Evolutionary conservation across 1,284 basidiomycete species (phyloP).

Genomic region (Volvariella volvacea): DNA sequence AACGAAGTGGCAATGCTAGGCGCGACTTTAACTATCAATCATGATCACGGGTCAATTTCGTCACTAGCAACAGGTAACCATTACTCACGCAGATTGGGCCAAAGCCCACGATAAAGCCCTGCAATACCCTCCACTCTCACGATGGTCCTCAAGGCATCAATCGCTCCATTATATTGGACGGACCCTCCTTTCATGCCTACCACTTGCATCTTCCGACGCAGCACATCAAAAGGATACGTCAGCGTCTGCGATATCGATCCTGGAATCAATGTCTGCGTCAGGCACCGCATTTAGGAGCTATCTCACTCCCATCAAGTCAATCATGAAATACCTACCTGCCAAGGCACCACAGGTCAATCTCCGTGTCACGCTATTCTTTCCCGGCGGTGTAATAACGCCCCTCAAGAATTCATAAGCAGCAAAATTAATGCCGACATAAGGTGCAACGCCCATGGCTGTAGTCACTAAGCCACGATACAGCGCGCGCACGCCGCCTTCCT

Average conservation of each 20-base stretch:
- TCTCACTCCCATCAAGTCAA: not conserved
- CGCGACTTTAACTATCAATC: conserved; percentile 70
- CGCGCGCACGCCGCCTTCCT: conserved; percentile 85
- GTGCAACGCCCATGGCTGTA: conserved; percentile 88
- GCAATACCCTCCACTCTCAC: conserved; percentile 66
- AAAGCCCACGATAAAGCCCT: conserved; percentile 82
- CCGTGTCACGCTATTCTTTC: conserved; percentile 52
- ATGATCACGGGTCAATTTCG: conserved; percentile 9
- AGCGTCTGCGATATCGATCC: conserved; percentile 87
- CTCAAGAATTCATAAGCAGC: conserved; percentile 73
- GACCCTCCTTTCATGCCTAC: conserved; percentile 71
- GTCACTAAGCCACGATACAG: conserved; percentile 86
- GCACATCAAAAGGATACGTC: conserved; percentile 94
- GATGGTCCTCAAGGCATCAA: conserved; percentile 71
- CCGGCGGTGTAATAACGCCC: conserved; percentile 70
- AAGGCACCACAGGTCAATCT: conserved; percentile 74
- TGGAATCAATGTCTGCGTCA: conserved; percentile 14
- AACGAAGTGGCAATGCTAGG: conserved; percentile 89
- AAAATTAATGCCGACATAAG: conserved; percentile 87
- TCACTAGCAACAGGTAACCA: conserved; percentile 5
- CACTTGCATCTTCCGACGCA: conserved; percentile 94
- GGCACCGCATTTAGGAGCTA: not conserved
- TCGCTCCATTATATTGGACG: conserved; percentile 69
- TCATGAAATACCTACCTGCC: conserved; percentile 44
- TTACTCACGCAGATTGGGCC: conserved; percentile 84